Base-by-base conservation (phyloP, 768 basidiomycete genomes). In the Amanita exitialis region DNA sequence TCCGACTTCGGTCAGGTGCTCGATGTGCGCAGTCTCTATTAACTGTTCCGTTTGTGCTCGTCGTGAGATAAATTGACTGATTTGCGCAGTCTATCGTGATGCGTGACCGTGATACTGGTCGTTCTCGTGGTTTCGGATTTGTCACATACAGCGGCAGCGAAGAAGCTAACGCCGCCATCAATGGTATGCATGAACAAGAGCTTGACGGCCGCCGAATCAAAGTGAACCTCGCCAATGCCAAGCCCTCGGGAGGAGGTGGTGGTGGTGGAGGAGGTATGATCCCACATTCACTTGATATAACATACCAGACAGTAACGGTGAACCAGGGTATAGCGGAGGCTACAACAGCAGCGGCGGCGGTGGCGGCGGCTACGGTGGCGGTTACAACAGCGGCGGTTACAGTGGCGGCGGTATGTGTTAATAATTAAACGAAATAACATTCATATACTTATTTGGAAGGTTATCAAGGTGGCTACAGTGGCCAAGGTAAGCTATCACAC, bases 31-130 rank as follows among this genome's bases (percentile, higher is more conserved):
- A 68, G 67, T 70, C 63, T 69, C 16, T 73, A 61, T 67, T 64
- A 69, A 60, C 59, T 60, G 59, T 57, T 44, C 53, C 47, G 34
- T 53, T 56, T 59, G 53, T 47, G 48, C 56, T 57, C 49, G 57
- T 62, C 53, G 57, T 62, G 38, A 54, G 53, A 63, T 61, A 63
- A 59, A 66, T 64, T 67, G 66, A 63, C 70, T 71, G 60, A 66
- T 59, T 57, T 59, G 65, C 69, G 57, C 69, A 96, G 91, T 88
- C 87, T 60, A 92, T 95, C 71, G 92, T 95, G 67, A 95, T 95
- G 93, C 87, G 90, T 73, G 94, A 98, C 73, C 90, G 93, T 65
- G 95, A 96, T 64, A 97, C 95, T 58, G 89, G 90, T 54, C 90
- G 94, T 64, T 95, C 91, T 57, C 86, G 94, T 64, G 94, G 94